phyloP scores from a whole-genome alignment of 1,284 basidiomycete genomes.

The Ustanciosporium gigantosporum region DNA sequence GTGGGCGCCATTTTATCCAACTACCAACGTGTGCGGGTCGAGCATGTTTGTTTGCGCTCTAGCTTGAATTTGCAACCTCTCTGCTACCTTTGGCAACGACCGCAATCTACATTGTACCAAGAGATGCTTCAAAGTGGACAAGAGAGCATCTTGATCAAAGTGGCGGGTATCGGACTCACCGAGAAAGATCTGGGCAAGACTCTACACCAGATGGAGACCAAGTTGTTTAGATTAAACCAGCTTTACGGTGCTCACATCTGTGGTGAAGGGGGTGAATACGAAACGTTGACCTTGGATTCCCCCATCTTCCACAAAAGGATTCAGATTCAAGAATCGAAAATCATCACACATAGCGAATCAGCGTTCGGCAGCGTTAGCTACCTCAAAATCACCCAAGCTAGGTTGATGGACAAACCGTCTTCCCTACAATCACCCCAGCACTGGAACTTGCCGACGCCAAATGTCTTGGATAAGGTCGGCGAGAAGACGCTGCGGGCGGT shows the following conservation, averaged over 20 bases:
- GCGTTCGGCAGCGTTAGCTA: slow-evolving; percentile 56
- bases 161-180: slow-evolving; percentile 88
- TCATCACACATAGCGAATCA: slow-evolving; percentile 51
- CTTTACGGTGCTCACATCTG: slow-evolving; percentile 90
- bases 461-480: slow-evolving; percentile 31
- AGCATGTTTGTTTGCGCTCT: slow-evolving; percentile 72
- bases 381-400: slow-evolving; percentile 38
- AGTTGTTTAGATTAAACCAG: slow-evolving; percentile 73
- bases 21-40: slow-evolving; percentile 93
- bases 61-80: slow-evolving; percentile 79
- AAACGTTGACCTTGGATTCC: slow-evolving; percentile 86
- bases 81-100: slow-evolving; percentile 90
- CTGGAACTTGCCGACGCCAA: slow-evolving; percentile 12
- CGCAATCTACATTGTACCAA: slow-evolving; percentile 78
- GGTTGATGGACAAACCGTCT: slow-evolving; percentile 36
- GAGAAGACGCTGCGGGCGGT: slow-evolving; percentile 18
- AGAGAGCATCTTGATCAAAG: slow-evolving; percentile 83
- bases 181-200: slow-evolving; percentile 76
- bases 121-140: slow-evolving; percentile 84
- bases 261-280: slow-evolving; percentile 98
- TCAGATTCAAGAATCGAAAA: slow-evolving; percentile 62
- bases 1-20: slow-evolving; percentile 96
- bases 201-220: slow-evolving; percentile 75
- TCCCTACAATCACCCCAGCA: neutral
- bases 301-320: slow-evolving; percentile 83